Conservation (phyloP, 345 rosid genomes). For the Cardamine resedifolia region DNA sequence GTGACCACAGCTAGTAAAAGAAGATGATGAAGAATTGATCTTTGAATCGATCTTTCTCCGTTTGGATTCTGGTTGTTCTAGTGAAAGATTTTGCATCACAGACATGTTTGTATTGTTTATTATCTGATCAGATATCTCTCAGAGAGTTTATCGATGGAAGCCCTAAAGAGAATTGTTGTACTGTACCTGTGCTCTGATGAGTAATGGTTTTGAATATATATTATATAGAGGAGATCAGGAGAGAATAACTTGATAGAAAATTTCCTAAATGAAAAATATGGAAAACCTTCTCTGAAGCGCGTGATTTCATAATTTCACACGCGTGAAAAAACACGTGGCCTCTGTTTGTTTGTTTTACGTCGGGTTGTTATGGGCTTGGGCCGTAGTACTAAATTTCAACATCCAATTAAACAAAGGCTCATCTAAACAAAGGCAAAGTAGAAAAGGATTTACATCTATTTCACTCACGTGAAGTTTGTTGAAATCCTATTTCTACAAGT, state of each 20-base stretch:
- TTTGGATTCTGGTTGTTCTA: background rate
- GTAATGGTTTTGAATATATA: background rate
- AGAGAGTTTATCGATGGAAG: background rate
- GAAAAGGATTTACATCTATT: no score
- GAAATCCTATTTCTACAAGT: no score
- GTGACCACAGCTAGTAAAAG: background rate
- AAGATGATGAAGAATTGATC: background rate
- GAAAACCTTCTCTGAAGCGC: background rate
- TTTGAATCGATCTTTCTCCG: background rate
- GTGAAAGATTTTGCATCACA: background rate
- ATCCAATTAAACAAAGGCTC: no score
- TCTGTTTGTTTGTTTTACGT: no score
- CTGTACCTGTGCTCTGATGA: background rate
- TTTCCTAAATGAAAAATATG: background rate
- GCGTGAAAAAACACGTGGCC: background rate
- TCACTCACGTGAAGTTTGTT: no score
- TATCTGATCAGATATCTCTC: background rate
- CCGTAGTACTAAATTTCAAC: no score
- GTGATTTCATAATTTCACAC: background rate
- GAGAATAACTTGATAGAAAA: no score
- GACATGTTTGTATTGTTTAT: background rate
- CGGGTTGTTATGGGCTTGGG: no score
- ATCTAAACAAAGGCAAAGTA: no score
- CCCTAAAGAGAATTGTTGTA: background rate
- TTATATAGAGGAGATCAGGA: no score